A percentile compares a stretch with the other conserved stretches of the same genome.
Conservation (phyloP, 2,329 filamentous ascomycete genomes). For the Aspergillus sp. region DNA sequence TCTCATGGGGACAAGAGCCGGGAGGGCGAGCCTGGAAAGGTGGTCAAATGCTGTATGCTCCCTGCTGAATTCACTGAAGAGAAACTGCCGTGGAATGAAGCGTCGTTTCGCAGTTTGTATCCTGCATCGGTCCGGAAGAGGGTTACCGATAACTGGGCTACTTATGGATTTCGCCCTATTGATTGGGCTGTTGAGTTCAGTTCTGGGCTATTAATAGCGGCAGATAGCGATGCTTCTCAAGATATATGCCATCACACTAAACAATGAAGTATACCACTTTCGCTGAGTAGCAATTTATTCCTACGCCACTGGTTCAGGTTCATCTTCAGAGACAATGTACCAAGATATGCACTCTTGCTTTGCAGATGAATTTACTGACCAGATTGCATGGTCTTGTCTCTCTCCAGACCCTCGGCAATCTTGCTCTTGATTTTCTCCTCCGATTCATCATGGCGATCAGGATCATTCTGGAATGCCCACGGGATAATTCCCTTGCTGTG, state of each 20-base stretch:
- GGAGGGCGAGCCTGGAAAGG: slow-evolving; percentile 3
- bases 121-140: slow-evolving; percentile 3
- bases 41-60: slow-evolving; percentile 6
- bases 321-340: not conserved
- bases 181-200: too few relatives aligned
- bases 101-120: slow-evolving; percentile 6
- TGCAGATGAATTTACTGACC: too few relatives aligned
- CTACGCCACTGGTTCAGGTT: too few relatives aligned
- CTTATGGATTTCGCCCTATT: slow-evolving; percentile 4
- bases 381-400: not conserved
- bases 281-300: too few relatives aligned
- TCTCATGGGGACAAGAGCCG: slow-evolving; percentile 5
- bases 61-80: slow-evolving; percentile 5
- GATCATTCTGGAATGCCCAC: slow-evolving; percentile 9
- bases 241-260: too few relatives aligned
- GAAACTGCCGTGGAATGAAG: slow-evolving; percentile 5
- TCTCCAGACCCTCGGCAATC: slow-evolving; percentile 2
- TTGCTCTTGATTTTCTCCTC: not conserved
- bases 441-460: slow-evolving; percentile 6
- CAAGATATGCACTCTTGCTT: too few relatives aligned
- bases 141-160: slow-evolving; percentile 4
- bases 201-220: too few relatives aligned
- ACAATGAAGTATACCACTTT: too few relatives aligned
- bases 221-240: too few relatives aligned
- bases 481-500: slow-evolving; percentile 6